Evolutionary conservation across 306 rosid species (phyloP).

Genomic region (Cyclanthera cordifolia): DNA sequence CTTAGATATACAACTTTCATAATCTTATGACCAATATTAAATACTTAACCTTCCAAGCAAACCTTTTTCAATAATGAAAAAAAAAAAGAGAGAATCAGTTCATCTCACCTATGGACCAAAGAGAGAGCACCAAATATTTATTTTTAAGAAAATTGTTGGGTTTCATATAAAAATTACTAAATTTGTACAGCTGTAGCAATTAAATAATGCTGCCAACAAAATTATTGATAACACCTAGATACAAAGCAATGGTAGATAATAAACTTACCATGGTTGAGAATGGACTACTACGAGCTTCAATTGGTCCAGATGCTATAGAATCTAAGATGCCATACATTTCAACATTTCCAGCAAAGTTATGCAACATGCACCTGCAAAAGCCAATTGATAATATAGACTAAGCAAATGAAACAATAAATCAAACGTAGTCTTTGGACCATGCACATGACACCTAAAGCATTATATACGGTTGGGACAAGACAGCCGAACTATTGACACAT

Average conservation of each 20-base stretch:
- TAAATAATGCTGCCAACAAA: constrained; percentile 1
- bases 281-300: constrained; percentile 61
- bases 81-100: neutral
- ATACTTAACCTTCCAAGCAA: neutral
- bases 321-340: constrained; percentile 84
- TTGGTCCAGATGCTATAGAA: constrained; percentile 70
- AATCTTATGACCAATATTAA: neutral
- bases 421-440: neutral
- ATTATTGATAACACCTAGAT: constrained; percentile 15
- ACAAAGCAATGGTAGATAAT: constrained; percentile 3
- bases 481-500: neutral
- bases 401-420: neutral
- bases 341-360: constrained; percentile 79
- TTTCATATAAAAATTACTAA: neutral
- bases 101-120: neutral
- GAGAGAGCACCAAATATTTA: neutral
- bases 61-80: neutral
- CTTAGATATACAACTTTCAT: neutral
- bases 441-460: neutral
- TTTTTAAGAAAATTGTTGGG: neutral
- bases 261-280: constrained; percentile 73
- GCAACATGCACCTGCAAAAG: constrained; percentile 82
- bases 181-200: neutral
- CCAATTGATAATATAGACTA: constrained; percentile 12
- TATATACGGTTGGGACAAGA: neutral